Base-by-base conservation (phyloP, 78 protist species). In the Mastigamoeba balamuthi region DNA sequence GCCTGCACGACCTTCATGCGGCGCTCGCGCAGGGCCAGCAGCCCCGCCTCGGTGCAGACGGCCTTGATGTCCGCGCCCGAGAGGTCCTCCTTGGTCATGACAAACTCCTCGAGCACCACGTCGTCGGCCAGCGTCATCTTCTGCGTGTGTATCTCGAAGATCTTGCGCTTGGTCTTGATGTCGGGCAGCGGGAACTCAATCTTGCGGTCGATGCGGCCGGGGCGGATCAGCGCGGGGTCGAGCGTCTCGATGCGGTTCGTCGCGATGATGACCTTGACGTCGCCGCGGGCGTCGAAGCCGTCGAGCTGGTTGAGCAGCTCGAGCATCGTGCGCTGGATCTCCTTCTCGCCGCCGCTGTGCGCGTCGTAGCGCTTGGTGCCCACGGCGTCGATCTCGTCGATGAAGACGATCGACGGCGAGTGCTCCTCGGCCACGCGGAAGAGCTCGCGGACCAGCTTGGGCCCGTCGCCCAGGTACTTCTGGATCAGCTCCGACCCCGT, bases 311-410 rank as follows among this genome's bases (percentile, higher is more conserved):
- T 98, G 43, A 98, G 91, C 28, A 98, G 84, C 87, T 98, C 99
- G 37, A 98, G 94, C 99, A 98, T 97, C 8, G 99, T 98, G 28
- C 99, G 84, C 88, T 98, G 99, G 75, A 98, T 97, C 76, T 98
- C 99, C 37, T 93, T 67, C 81, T 97, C 99, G 9, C 99, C 99
- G n/a, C 98, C 97, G 0, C 91, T 80, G 17, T 84, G 88, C 4
- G 98, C 68, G 75, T 97, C 98, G 83, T 95, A 97, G 27, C 96
- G 72, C 78, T 98, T 98, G 53, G 98, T 96, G 33, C 99, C 99
- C 25, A 98, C 93, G 29, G 99, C 99, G 67, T 98, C 99, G 48
- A 98, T 98, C 80, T 98, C 99, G 80, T 98, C 99, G 43, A 98
- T 97, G 89, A 97, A 97, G 66, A 98, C 98, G 38, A 98, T 97